phyloP scores from a whole-genome alignment of 176 grass and related monocot species.

The Musa itinerans region DNA sequence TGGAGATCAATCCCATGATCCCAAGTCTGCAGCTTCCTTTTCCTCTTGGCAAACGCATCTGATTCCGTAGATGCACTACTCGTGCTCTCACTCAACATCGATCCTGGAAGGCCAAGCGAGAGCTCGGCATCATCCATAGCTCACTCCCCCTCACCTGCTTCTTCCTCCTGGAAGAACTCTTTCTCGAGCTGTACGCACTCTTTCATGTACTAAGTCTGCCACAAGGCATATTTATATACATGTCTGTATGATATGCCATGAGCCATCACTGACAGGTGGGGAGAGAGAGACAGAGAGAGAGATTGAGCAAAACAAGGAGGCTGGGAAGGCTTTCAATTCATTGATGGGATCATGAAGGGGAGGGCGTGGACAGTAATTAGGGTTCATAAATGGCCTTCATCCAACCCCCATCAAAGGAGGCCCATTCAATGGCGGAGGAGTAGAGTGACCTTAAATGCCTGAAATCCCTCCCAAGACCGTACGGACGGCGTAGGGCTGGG shows the following conservation, averaged over 20 bases:
- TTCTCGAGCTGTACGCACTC: no score
- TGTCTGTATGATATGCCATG: background rate
- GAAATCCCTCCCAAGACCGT: constrained; percentile 43
- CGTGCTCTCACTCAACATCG: background rate
- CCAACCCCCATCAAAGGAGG: constrained; percentile 67
- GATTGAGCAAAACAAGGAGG: background rate
- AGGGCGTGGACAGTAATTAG: constrained; percentile 42
- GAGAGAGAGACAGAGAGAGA: background rate
- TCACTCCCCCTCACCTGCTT: constrained; percentile 19
- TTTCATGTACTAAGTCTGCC: no score
- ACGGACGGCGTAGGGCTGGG: no score
- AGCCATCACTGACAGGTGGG: constrained; percentile 18
- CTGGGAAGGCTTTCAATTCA: background rate
- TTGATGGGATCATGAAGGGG: constrained; percentile 59
- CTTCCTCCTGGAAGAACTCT: background rate
- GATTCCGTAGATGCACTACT: constrained; percentile 17
- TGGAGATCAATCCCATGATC: constrained; percentile 46
- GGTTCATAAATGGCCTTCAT: constrained; percentile 73
- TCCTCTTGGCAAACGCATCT: constrained; percentile 47
- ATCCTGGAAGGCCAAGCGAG: constrained; percentile 45
- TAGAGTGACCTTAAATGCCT: constrained; percentile 85
- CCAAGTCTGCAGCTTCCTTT: constrained; percentile 43
- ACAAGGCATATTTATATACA: no score
- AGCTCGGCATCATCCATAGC: constrained; percentile 52
- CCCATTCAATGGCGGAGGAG: constrained; percentile 64